Evolutionary conservation across 768 basidiomycete genomes (phyloP).

Genomic region (Leucocoprinus leucothites): DNA sequence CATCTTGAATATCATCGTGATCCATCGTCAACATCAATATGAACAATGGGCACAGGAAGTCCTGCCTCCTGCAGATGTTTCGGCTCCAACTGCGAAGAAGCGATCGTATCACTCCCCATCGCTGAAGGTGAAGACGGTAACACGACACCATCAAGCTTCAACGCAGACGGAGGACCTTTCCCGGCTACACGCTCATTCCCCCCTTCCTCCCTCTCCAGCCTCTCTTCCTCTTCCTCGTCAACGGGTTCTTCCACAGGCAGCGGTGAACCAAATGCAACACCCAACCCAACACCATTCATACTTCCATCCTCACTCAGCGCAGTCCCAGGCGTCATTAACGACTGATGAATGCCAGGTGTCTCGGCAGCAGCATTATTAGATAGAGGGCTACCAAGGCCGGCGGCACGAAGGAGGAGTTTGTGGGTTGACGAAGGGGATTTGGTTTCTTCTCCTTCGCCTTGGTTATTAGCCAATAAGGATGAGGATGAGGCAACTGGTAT

Average conservation of each 20-base stretch:
- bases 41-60: too few species aligned
- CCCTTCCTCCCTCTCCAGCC: background rate
- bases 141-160: too few species aligned
- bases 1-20: background rate
- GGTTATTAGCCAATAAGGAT: background rate
- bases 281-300: background rate
- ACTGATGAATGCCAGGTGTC: background rate
- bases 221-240: background rate
- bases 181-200: too few species aligned
- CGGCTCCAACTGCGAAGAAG: too few species aligned
- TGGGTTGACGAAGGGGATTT: background rate
- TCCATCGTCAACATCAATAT: too few species aligned
- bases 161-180: background rate
- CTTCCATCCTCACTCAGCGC: slow-evolving; percentile 1
- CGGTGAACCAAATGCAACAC: background rate
- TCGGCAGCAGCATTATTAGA: background rate
- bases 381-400: slow-evolving; percentile 1
- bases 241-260: background rate
- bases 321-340: background rate
- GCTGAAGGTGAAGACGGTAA: too few species aligned
- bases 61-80: too few species aligned
- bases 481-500: background rate
- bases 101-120: too few species aligned
- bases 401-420: background rate
- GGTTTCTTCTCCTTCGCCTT: background rate